Percentiles rank a stretch among this genome's conserved stretches.
phyloP scores from a whole-genome alignment of 1,284 basidiomycete genomes.

The Boletus sp. region DNA sequence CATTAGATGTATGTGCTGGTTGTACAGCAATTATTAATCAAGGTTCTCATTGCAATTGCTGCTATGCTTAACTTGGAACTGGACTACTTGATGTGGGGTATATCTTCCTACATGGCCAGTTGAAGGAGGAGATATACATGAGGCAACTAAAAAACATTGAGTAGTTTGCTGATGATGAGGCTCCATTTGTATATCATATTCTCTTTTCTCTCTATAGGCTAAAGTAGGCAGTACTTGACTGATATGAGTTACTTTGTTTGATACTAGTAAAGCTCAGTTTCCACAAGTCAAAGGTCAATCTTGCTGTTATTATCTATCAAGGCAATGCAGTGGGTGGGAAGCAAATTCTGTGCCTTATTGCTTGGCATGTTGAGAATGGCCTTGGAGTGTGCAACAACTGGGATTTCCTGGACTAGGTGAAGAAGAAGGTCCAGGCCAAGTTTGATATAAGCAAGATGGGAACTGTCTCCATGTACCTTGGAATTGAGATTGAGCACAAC shows the following conservation, averaged over 20 bases:
- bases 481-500: too few relatives aligned
- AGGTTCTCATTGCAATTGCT: conserved; percentile 30
- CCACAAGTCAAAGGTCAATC: too few relatives aligned
- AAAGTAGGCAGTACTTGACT: conserved; percentile 12
- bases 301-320: neutral
- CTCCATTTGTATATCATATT: neutral
- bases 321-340: too few relatives aligned
- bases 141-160: conserved; percentile 10
- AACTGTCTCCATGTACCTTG: too few relatives aligned
- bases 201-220: conserved; percentile 12
- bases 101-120: conserved; percentile 7
- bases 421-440: neutral
- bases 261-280: too few relatives aligned
- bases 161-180: neutral
- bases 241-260: too few relatives aligned
- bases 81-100: conserved; percentile 19
- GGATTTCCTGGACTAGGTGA: neutral
- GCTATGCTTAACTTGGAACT: conserved; percentile 25
- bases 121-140: conserved; percentile 20
- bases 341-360: conserved; percentile 23
- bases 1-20: conserved; percentile 33
- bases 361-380: conserved; percentile 17
- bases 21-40: conserved; percentile 22
- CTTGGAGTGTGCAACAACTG: neutral
- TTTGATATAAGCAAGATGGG: conserved; percentile 19